Conservation (phyloP, 768 basidiomycete species). For the Lactarius sanguifluus region DNA sequence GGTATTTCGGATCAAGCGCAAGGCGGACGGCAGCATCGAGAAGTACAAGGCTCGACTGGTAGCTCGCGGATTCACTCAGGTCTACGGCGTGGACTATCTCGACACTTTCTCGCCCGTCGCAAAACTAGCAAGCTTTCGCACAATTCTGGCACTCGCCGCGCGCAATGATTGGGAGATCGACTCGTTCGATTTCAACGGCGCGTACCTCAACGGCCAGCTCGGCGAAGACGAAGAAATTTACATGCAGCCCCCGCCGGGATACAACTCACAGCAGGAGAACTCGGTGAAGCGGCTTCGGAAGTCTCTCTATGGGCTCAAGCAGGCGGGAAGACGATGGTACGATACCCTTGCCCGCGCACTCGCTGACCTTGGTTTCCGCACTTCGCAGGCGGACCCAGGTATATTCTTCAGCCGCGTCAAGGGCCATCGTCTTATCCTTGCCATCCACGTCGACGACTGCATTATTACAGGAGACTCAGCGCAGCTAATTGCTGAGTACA, state of each 20-base stretch:
- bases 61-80: no score
- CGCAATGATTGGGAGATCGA: no score
- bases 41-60: no score
- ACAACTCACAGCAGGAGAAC: no score
- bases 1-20: no score
- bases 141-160: constrained; percentile 32
- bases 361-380: constrained; percentile 21
- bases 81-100: constrained; percentile 7
- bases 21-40: no score
- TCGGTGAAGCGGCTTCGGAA: background rate
- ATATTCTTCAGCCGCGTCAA: constrained; percentile 17
- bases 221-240: background rate
- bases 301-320: constrained; percentile 31
- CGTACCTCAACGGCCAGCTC: constrained; percentile 30
- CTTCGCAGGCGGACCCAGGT: constrained; percentile 26
- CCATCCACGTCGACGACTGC: constrained; percentile 31
- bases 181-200: constrained; percentile 32
- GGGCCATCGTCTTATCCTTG: constrained; percentile 22
- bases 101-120: constrained; percentile 41
- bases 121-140: constrained; percentile 31
- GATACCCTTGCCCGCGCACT: constrained; percentile 9
- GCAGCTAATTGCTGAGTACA: background rate
- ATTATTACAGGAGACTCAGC: constrained; percentile 18
- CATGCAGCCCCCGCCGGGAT: no score
- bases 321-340: constrained; percentile 29